Percentiles rank a stretch among this genome's conserved stretches.
These are phyloP conservation scores for Bryopsis sp. DNA, from an alignment of 139 green algal species.

Conservation along the genomic window DNA sequence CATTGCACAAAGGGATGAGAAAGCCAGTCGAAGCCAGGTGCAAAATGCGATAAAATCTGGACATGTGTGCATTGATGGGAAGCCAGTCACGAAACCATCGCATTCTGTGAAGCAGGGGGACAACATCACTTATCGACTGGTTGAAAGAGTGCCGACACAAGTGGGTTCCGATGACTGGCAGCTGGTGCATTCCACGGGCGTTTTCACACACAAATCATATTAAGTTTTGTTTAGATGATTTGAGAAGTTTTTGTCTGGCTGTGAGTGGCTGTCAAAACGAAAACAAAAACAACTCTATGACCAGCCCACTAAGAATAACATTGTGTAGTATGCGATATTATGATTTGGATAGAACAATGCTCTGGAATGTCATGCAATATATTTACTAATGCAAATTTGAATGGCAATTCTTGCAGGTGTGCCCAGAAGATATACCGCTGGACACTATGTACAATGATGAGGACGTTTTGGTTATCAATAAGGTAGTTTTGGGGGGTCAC, in stretches of 20 bases:
- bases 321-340: too few species aligned
- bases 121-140: neutral
- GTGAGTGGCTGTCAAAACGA: too few species aligned
- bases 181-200: too few species aligned
- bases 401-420: conserved; percentile 28
- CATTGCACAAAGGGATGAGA: neutral
- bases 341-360: too few species aligned
- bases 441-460: conserved; percentile 89
- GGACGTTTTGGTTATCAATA: conserved; percentile 89
- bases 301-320: too few species aligned
- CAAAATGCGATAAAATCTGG: neutral
- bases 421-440: conserved; percentile 73
- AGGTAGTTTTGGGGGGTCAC: too few species aligned
- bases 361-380: too few species aligned
- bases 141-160: neutral
- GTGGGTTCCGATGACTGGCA: neutral
- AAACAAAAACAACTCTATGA: too few species aligned
- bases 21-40: neutral
- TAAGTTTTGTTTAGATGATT: too few species aligned
- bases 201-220: too few species aligned
- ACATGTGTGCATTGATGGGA: neutral
- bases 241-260: too few species aligned
- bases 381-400: neutral
- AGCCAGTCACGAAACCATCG: neutral
- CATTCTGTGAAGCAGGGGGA: neutral